Evolutionary conservation across 225 moss, liverwort and hornwort genomes (phyloP), one percentile per base, ranked within the genome.

Genomic region (Ulota crispa): DNA sequence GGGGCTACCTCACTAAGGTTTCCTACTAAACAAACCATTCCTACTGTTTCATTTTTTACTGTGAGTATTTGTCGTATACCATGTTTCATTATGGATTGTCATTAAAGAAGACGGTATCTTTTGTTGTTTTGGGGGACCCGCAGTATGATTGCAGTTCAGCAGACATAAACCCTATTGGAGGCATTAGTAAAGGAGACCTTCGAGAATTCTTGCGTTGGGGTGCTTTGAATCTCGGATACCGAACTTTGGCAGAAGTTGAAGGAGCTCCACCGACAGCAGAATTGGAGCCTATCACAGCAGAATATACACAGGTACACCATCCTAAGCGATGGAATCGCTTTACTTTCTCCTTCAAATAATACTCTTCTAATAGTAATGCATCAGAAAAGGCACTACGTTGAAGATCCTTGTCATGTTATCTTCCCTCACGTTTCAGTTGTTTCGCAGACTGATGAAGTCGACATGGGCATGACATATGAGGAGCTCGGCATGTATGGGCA

Each of bases 401-500:
- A 64, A 27, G 53, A 68, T 37, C 15, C 50, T 57, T 24, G 52
- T 34, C 32, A n/a, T 70, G 50, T 73, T 64, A 8, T 67, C 50
- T 53, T 71, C 43, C 72, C 80, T 82, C 24, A 83, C 54, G 5
- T 45, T 64, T 42, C 21, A 21, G 54, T 82, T 66, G 21, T 75
- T 69, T 82, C 30, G 42, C 93, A 98, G 89, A 77, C 74, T 81
- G 95, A 98, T 82, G 95, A 98, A 83, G 72, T 77, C 15, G 95
- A 98, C 56, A 98, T 98, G 97, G 97, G 94, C 57, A 98, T 95
- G 95, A 95, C 95, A 14, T 95, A 95, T 69, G 93, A 95, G 76
- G 97, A 95, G 87, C 97, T 95, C 26, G 93, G 94, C 27, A 95
- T 99, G 89, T 99, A 94, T 83, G 98, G 98, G 23, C 93, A 94